A percentile compares a stretch with the other conserved stretches of the same genome.
phyloP scores from a whole-genome alignment of 225 moss, liverwort and hornwort species.

The Neckera pumila region DNA sequence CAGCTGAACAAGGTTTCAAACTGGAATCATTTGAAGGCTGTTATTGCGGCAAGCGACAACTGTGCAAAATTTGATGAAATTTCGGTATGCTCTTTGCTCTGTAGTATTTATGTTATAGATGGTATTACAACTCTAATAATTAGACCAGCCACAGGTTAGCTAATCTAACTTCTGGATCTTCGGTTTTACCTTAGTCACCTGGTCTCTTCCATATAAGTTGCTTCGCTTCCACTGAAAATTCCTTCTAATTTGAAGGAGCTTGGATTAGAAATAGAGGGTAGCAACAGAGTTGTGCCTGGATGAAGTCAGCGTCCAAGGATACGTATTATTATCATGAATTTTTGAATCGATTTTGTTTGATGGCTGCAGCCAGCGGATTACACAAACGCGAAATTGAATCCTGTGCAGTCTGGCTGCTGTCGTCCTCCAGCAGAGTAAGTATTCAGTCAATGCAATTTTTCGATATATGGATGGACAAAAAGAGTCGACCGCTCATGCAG shows the following conservation, averaged over 20 bases:
- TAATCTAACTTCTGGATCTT: not conserved
- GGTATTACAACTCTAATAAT: not conserved
- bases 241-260: not conserved
- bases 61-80: conserved; percentile 28
- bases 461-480: not conserved
- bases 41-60: conserved; percentile 30
- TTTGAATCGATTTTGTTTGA: not conserved
- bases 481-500: not conserved
- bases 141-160: not conserved
- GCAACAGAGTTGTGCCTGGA: not conserved
- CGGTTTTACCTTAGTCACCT: not conserved
- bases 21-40: conserved; percentile 35
- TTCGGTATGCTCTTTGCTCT: conserved; percentile 5
- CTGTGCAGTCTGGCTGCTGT: conserved; percentile 50
- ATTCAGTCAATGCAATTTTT: not conserved
- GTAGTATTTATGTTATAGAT: not conserved
- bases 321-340: not conserved
- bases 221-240: not conserved
- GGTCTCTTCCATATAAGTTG: not conserved
- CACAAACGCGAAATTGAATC: conserved; percentile 8
- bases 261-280: not conserved
- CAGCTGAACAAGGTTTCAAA: conserved; percentile 36
- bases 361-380: conserved; percentile 26
- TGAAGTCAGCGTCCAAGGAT: not conserved
- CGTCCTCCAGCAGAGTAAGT: conserved; percentile 52